Conservation (phyloP, 805 yeast species). For the Ogataea nakhonphanomensis region DNA sequence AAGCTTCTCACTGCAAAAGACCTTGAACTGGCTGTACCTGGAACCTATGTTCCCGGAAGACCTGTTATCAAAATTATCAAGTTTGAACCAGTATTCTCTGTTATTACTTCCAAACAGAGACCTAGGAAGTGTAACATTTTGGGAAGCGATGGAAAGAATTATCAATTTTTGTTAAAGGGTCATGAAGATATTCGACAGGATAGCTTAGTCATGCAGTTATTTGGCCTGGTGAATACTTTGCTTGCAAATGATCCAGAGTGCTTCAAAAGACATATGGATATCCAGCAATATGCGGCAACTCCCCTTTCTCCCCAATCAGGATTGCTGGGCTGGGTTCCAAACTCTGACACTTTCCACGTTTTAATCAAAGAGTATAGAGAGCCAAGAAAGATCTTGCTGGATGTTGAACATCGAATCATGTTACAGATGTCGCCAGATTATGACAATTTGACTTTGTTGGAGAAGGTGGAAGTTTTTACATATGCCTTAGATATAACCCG, state of each 20-base stretch:
- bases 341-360: constrained; percentile 94
- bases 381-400: constrained; percentile 79
- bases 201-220: constrained; percentile 94
- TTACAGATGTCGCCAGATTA: constrained; percentile 97
- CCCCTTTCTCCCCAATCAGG: constrained; percentile 98
- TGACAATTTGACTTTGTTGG: constrained; percentile 81
- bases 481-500: constrained; percentile 92
- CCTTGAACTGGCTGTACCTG: constrained; percentile 88
- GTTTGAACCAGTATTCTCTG: constrained; percentile 81
- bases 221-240: constrained; percentile 90
- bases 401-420: constrained; percentile 94
- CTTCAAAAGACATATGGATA: constrained; percentile 90
- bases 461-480: constrained; percentile 94
- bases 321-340: constrained; percentile 93
- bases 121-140: constrained; percentile 78
- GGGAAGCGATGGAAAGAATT: constrained; percentile 91
- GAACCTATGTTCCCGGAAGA: constrained; percentile 83
- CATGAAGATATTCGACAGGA: constrained; percentile 99
- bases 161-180: constrained; percentile 81
- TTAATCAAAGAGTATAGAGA: constrained; percentile 90
- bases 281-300: constrained; percentile 88
- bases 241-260: constrained; percentile 90
- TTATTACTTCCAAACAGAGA: constrained; percentile 92
- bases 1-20: constrained; percentile 73
- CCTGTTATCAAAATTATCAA: constrained; percentile 67